Evolutionary conservation across 1,284 basidiomycete species (phyloP), one percentile per base, ranked within the genome.

Genomic region (Agroathelia rolfsii): DNA sequence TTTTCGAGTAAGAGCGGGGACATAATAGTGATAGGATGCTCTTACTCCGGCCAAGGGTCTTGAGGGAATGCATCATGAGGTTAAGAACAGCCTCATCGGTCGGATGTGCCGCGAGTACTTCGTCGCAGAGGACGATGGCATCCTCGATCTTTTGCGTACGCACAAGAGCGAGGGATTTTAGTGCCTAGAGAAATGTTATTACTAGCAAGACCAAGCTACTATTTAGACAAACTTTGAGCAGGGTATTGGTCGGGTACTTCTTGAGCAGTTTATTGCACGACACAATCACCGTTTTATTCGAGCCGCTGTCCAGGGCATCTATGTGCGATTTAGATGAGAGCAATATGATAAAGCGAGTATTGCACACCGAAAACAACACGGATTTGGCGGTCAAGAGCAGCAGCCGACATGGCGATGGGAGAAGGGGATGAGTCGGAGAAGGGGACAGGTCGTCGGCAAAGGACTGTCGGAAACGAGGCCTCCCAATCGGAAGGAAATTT

Each of bases 231-330:
- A 78, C 86, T 65, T 85, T 84, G 46, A 82, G 57, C n/a, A 85
- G 60, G 29, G 69, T 62, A 51, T 74, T 77, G 47, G 69, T 72
- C 12, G 82, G 79, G 41, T 82, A 68, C 55, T 83, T 84, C 55
- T 87, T 89, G 42, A 89, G 66, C 16, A 86, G 52, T 54, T 88
- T 87, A 54, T 85, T 86, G 59, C 81, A 84, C n/a, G 74, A 64
- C 27, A 83, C 71, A 33, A 89, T 68, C 13, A 84, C 85, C 20
- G 79, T 76, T 60, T 88, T 88, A 60, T 78, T 79, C n/a, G 83
- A 84, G 32, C 75, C 74, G 25, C 74, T 79, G 59, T 89, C 86
- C 41, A 90, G 62, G 24, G 85, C 76, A 66, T 88, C 86, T 89
- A 44, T 4, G 40, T 33, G 34, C 30, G n/a, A n/a, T n/a, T n/a